Conservation (phyloP, 164 flowering plant genomes). For the Vitis riparia region DNA sequence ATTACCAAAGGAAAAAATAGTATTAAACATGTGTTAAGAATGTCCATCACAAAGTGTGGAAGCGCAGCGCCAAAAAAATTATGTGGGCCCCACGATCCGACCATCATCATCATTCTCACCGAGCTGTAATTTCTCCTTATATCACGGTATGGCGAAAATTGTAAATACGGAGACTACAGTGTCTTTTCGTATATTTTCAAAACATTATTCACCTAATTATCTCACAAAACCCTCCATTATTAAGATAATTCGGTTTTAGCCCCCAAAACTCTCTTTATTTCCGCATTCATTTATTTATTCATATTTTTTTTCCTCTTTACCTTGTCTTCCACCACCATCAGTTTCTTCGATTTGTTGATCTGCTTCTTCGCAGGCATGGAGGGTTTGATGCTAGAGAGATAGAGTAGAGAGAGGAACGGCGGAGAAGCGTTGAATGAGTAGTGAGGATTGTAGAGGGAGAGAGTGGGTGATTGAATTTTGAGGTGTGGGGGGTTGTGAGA, state of each 20-base stretch:
- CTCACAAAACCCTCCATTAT: too few species aligned
- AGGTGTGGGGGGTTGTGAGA: neutral
- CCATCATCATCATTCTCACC: constrained; percentile 22
- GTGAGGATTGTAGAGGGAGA: neutral
- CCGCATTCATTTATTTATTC: neutral
- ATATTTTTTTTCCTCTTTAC: constrained; percentile 21
- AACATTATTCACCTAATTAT: too few species aligned
- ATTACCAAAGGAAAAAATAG: neutral
- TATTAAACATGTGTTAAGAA: constrained; percentile 29
- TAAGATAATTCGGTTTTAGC: neutral
- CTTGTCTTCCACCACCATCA: constrained; percentile 32
- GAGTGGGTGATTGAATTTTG: neutral
- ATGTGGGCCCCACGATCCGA: constrained; percentile 28
- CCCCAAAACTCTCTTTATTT: constrained; percentile 4
- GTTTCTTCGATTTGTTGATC: constrained; percentile 55
- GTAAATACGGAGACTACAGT: too few species aligned
- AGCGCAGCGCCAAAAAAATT: constrained; percentile 15
- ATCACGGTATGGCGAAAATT: neutral
- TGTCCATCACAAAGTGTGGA: constrained; percentile 27
- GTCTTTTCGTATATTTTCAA: neutral
- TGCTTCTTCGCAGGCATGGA: constrained; percentile 16
- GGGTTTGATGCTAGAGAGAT: constrained; percentile 26
- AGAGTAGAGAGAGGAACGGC: neutral
- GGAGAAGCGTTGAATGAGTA: neutral
- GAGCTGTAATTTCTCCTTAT: constrained; percentile 1